phyloP scores from a whole-genome alignment of 768 basidiomycete genomes.

The Macrocybe gigantea region DNA sequence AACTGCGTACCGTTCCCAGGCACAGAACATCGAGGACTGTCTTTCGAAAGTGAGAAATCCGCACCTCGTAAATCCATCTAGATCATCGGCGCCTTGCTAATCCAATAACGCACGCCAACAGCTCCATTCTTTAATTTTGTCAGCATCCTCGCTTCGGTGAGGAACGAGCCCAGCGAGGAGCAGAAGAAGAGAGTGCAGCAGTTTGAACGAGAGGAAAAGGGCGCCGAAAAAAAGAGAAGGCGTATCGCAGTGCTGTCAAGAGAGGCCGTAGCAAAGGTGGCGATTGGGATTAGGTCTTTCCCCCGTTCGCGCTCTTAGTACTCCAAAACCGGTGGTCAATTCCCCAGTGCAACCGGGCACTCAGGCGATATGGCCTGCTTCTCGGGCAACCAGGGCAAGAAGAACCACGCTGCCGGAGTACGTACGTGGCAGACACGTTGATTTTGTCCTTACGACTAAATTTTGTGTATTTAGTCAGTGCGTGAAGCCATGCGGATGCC shows the following conservation, averaged over 20 bases:
- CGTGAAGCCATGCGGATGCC: no score
- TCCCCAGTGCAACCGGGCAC: no score
- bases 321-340: no score
- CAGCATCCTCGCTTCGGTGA: conserved; percentile 41
- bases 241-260: conserved; percentile 47
- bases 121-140: conserved; percentile 49
- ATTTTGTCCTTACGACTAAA: no score
- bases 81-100: not conserved
- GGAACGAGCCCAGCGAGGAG: conserved; percentile 48
- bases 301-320: no score
- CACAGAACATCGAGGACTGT: conserved; percentile 70
- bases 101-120: conserved; percentile 17
- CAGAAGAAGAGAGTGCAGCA: conserved; percentile 49
- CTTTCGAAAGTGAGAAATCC: conserved; percentile 47
- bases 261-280: conserved; percentile 20
- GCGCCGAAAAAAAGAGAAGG: conserved; percentile 45
- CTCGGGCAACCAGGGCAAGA: no score
- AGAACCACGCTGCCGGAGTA: no score
- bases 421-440: no score
- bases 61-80: not conserved
- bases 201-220: conserved; percentile 39
- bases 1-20: conserved; percentile 66
- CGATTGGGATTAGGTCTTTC: no score
- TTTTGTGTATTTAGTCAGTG: no score
- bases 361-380: no score